Percentiles rank a stretch among this genome's conserved stretches.
These are phyloP conservation scores for Coniella lustricola DNA, from an alignment of 2,329 filamentous ascomycete species.

Conservation along the genomic window DNA sequence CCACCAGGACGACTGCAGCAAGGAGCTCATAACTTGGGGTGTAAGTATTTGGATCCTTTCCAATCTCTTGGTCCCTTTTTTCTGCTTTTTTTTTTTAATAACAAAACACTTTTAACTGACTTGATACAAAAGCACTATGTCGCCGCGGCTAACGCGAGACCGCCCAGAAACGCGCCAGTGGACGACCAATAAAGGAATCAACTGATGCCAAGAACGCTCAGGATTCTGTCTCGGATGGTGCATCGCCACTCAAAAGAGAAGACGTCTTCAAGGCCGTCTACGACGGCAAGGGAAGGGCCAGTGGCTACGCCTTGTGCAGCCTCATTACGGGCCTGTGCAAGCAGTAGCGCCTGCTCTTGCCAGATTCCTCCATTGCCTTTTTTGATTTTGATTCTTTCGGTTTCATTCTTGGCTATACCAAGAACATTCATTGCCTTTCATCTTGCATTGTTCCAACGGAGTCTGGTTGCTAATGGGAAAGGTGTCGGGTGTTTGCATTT, in stretches of 20 bases:
- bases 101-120: neutral
- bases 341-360: neutral
- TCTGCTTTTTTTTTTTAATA: neutral
- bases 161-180: constrained; percentile 16
- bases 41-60: neutral
- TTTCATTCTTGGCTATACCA: neutral
- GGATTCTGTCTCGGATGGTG: neutral
- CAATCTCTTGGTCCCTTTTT: too few species aligned
- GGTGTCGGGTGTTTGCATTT: neutral
- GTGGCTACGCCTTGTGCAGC: constrained; percentile 14
- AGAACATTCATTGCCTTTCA: neutral
- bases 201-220: neutral
- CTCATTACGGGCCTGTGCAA: constrained; percentile 9
- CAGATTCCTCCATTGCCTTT: too few species aligned
- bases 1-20: constrained; percentile 23
- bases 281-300: constrained; percentile 12
- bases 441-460: neutral
- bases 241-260: neutral
- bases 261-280: constrained; percentile 11
- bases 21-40: constrained; percentile 24
- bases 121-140: constrained; percentile 18
- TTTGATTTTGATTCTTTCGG: neutral
- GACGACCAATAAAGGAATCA: constrained; percentile 10
- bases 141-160: constrained; percentile 22
- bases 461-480: constrained; percentile 7